These are phyloP conservation scores for Nephelium lappaceum DNA, from an alignment of 345 rosid genomes.

Conservation along the genomic window DNA sequence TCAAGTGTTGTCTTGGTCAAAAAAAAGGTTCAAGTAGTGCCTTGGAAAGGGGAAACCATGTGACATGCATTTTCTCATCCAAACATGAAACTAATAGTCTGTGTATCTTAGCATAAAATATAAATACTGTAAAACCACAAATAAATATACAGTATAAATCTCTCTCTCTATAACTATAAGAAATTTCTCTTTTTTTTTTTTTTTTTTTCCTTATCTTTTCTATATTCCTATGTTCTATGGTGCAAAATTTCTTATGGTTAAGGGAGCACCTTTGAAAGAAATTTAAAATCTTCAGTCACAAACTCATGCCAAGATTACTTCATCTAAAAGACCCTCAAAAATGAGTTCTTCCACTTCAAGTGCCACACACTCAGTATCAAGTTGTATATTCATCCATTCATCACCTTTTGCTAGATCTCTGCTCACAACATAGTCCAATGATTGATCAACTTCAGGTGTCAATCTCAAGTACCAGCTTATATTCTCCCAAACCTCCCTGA, in stretches of 20 bases:
- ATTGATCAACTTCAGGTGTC: constrained; percentile 34
- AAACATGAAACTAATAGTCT: too few relatives aligned
- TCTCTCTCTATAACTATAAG: not conserved
- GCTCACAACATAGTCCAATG: constrained; percentile 46
- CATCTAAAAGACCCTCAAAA: constrained; percentile 72
- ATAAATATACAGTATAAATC: not conserved
- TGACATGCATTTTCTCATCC: too few relatives aligned
- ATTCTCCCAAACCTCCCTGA: constrained; percentile 71
- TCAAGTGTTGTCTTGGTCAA: too few relatives aligned
- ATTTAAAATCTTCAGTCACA: not conserved
- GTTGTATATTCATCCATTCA: constrained; percentile 87
- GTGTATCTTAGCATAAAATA: not conserved
- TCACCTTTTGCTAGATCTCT: constrained; percentile 55
- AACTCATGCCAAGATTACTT: constrained; percentile 29
- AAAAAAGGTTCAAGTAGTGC: too few relatives aligned
- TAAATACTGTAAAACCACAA: not conserved
- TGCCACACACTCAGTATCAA: constrained; percentile 67
- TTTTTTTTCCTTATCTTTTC: not conserved
- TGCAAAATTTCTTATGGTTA: not conserved
- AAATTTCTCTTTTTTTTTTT: too few relatives aligned
- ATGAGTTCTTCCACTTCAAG: constrained; percentile 73
- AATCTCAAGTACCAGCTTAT: constrained; percentile 55
- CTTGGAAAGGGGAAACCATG: too few relatives aligned
- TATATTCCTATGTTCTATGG: not conserved
- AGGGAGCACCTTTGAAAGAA: constrained; percentile 11